Evolutionary conservation across 345 rosid species (phyloP), one percentile per base, ranked within the genome.

Genomic region (Boechera retrofracta): DNA sequence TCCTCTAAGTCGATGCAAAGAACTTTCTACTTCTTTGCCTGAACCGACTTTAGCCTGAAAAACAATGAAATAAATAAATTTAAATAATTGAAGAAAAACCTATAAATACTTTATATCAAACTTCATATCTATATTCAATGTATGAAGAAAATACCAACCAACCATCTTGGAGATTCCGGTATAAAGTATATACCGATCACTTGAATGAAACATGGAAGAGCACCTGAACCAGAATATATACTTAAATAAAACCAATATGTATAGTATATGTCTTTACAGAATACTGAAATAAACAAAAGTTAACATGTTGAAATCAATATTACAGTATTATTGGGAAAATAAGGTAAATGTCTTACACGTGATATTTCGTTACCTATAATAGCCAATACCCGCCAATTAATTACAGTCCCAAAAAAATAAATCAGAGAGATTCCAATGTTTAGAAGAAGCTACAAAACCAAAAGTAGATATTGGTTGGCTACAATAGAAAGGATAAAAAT

Each of bases 151-250:
- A 54, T 47, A 73, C 82, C 16, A 81, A 87, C 90, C 82, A 79
- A 49, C 82, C 82, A 79, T 78, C 87, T 79, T 6, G 90, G 90
- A 62, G 90, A 87, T 72, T 87, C 90, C 9, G 90, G 87, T 64
- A 87, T 78, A 73, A 73, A 83, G 55, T 73, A 82, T 21, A 85
- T 52, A 33, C 85, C 85, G 13, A 78, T 38, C 33, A 63, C 57
- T 61, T 85, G 88, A 36, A 86, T 12, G 31, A 60, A 2, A 24
- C 77, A 64, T 36, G 86, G 58, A 33, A 60, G 74, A 1, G 86
- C 89, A 69, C 75, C 82, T 79, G 31, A 67, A 67, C 52, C 54
- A 13, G 52, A 32, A 52, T 29, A 67, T 18, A 11, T 0, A 31
- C 38, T 35, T 35, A 35, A 35, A 8, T 35, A 35, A 35, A 35